These are phyloP conservation scores for Podila verticillata DNA, from an alignment of 192 early-diverging fungal genomes.

Conservation along the genomic window DNA sequence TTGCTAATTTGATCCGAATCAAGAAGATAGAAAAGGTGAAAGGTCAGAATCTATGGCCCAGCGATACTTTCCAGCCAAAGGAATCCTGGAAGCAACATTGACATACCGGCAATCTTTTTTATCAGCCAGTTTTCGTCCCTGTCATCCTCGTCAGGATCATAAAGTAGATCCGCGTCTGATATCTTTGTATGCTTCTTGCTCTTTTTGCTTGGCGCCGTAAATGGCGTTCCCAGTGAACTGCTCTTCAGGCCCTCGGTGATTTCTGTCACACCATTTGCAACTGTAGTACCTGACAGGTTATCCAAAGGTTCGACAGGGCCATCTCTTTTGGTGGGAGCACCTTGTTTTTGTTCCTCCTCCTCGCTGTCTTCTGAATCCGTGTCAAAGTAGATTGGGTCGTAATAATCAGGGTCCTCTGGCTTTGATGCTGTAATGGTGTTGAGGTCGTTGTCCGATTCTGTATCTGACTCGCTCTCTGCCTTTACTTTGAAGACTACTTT, in stretches of 20 bases:
- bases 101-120: slow-evolving; percentile 60
- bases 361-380: slow-evolving; percentile 48
- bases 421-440: slow-evolving; percentile 13
- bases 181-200: slow-evolving; percentile 20
- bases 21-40: too few species aligned
- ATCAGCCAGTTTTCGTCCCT: slow-evolving; percentile 63
- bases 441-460: slow-evolving; percentile 1
- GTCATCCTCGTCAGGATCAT: slow-evolving; percentile 65
- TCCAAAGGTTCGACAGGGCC: too few species aligned
- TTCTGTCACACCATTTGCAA: background rate
- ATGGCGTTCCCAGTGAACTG: background rate
- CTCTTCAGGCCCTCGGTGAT: slow-evolving; percentile 12
- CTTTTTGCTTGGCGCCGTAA: slow-evolving; percentile 14
- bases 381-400: slow-evolving; percentile 66
- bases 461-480: slow-evolving; percentile 10
- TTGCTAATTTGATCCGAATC: slow-evolving; percentile 14
- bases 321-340: background rate
- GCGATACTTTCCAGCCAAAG: too few species aligned
- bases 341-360: slow-evolving; percentile 6
- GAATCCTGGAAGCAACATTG: background rate
- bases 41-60: too few species aligned
- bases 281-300: background rate
- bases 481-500: background rate
- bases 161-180: slow-evolving; percentile 63
- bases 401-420: slow-evolving; percentile 43